Base-by-base conservation (phyloP, 1,139 yeast species). In the Candida frijolesensis region DNA sequence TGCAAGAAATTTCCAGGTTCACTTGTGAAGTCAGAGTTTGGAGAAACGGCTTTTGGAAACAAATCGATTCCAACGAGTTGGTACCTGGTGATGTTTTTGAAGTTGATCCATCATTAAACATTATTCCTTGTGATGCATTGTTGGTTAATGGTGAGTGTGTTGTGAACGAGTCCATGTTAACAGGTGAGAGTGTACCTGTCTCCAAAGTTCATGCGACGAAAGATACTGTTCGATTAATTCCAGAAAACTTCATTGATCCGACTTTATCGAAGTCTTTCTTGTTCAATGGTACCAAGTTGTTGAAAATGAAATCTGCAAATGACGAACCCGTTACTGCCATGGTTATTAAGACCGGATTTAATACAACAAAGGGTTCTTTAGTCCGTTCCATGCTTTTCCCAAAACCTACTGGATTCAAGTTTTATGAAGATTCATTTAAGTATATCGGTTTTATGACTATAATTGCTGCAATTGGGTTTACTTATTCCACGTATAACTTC, bases 151-250 rank as follows among this genome's bases (percentile, higher is more conserved):
- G 99, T 48, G 98, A 91, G 64, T 89, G 96, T 66, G 90, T 94
- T 51, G 87, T 92, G 15, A 94, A 94, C 66, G 98, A 92, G 65
- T 88, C 96, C 10, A 92, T 92, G 96, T 78, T 92, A 32, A 94
- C 98, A 0, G 99, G 99, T 39, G 99, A 94, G 66, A 90, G 97
- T 51, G 98, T 94, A 1, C 99, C 99, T 0, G 96, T 94, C 2
- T 82, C 97, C 0, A 94, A 94, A 65, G 57, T 76, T 4, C 79
- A 87, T 3, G 91, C 96, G 1, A 72, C 80, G 0, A 80, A 79
- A 27, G 90, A 84, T 16, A 79, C 85, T 0, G 79, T 90, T 42
- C 71, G 72, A 30, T 74, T 73, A 15, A 67, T 90, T 41, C 76
- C 80, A 18, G 74, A 73, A 44, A 85, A 81, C 60, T 81, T 82